Evolutionary conservation across 805 yeast genomes (phyloP), one percentile per base, ranked within the genome.

Genomic region (Kodamaea fukazawae): DNA sequence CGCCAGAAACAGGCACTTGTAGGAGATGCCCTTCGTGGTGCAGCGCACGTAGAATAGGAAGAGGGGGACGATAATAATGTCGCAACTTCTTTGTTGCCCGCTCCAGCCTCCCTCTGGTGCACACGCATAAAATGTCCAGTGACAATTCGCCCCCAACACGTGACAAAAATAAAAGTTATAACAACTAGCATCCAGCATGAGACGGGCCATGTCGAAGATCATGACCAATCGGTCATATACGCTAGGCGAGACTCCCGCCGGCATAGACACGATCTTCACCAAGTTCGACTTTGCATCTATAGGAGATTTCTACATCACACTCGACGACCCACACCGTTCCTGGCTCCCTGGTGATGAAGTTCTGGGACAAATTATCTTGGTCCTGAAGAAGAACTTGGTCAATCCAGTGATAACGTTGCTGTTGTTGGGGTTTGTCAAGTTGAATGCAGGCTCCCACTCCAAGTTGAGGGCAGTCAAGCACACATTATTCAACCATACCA

Each of bases 261-360:
- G 29, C 5, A 26, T 26, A 20, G 23, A 20, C 23, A 46, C 23
- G 23, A 20, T 20, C 23, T 20, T 20, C 41, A 57, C 53, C 36
- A 57, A 51, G 26, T 48, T 68, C 29, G 75, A 71, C 47, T 50
- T 60, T 41, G 17, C 31, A 18, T 32, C 35, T 11, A 29, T 22
- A n/a, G 72, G 70, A 31, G 90, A 85, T 48, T 82, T 86, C 60
- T 84, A 79, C 58, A 79, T 88, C 34, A 70, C 70, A 32, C 67
- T 88, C 33, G 83, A 81, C 45, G 81, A 82, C 40, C 90, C 95
- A 1, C 95, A 86, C 58, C 76, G 77, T 48, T 65, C 75, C 3
- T 87, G 83, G 78, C 64, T 70, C n/a, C 96, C 96, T 0, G 93
- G 91, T 11, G 96, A 87, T 38, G 74, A 73, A 47, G 73, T 86